Conservation (phyloP, 352 stramenopile species). For the Aphanomyces euteiches region DNA sequence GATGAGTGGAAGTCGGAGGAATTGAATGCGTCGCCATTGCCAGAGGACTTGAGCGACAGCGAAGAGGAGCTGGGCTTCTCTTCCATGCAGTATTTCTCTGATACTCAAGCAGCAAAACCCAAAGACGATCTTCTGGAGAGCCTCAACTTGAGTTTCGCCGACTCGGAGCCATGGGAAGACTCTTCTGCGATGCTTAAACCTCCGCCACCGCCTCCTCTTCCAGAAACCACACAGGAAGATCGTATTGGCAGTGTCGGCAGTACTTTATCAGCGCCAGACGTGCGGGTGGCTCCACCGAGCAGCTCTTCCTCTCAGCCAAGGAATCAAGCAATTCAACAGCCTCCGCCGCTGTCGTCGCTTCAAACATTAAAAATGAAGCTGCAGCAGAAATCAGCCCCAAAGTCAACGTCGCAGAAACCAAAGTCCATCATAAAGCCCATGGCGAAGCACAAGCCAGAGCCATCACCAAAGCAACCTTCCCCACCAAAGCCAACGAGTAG, state of each 20-base stretch:
- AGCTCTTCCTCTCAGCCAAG: conserved; percentile 13
- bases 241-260: too few species aligned
- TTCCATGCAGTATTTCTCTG: not conserved
- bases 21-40: not conserved
- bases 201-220: too few species aligned
- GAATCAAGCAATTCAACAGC: not conserved
- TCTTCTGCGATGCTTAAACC: too few species aligned
- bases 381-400: conserved; percentile 19
- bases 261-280: too few species aligned
- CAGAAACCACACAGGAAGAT: too few species aligned
- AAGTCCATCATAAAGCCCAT: not conserved
- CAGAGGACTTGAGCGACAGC: not conserved
- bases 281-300: conserved; percentile 20
- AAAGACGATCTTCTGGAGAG: conserved; percentile 6
- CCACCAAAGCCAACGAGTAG: not conserved
- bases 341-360: not conserved
- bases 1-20: not conserved
- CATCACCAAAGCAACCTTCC: conserved; percentile 1
- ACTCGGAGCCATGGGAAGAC: conserved; percentile 69
- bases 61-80: not conserved
- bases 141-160: conserved; percentile 54
- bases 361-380: conserved; percentile 20
- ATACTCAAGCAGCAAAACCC: not conserved
- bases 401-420: not conserved
- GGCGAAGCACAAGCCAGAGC: not conserved